Conservation (phyloP, 768 basidiomycete genomes). For the Trametes cubensis region DNA sequence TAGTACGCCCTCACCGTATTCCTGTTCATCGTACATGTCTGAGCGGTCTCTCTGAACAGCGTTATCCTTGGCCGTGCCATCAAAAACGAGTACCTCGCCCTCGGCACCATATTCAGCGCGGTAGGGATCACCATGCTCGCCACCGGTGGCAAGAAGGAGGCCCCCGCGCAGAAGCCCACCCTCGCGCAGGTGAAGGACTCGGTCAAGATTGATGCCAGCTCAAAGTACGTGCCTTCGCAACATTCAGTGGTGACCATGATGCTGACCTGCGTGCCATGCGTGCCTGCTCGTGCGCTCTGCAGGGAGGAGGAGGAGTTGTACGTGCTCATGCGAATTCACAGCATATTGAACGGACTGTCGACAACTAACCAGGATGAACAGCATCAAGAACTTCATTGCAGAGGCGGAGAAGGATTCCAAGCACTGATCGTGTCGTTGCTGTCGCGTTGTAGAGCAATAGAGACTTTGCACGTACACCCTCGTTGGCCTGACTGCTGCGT, state of each 20-base stretch:
- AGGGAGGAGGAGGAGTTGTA: conserved; percentile 90
- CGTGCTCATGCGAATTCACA: conserved; percentile 36
- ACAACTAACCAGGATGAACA: conserved; percentile 56
- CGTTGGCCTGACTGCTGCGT: background rate
- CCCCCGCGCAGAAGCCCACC: conserved; percentile 45
- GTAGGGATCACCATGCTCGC: conserved; percentile 58
- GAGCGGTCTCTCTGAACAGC: conserved; percentile 41
- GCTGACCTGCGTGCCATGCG: conserved; percentile 8
- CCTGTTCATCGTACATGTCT: background rate
- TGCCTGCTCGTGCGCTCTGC: conserved; percentile 4
- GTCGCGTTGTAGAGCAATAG: conserved; percentile 20
- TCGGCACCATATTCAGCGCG: conserved; percentile 62
- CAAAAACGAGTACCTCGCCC: conserved; percentile 79
- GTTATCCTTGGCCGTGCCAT: conserved; percentile 77
- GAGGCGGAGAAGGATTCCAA: conserved; percentile 82
- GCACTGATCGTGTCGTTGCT: conserved; percentile 38
- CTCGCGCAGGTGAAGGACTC: conserved; percentile 58
- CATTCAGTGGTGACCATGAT: background rate
- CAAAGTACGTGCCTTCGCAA: conserved; percentile 54
- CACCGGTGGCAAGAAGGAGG: conserved; percentile 57
- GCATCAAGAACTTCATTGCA: conserved; percentile 77
- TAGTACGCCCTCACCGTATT: conserved; percentile 39
- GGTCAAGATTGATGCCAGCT: conserved; percentile 66
- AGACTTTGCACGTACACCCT: conserved; percentile 14
- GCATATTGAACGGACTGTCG: conserved; percentile 34